phyloP scores from a whole-genome alignment of 768 basidiomycete genomes.

The Auricularia cornea region DNA sequence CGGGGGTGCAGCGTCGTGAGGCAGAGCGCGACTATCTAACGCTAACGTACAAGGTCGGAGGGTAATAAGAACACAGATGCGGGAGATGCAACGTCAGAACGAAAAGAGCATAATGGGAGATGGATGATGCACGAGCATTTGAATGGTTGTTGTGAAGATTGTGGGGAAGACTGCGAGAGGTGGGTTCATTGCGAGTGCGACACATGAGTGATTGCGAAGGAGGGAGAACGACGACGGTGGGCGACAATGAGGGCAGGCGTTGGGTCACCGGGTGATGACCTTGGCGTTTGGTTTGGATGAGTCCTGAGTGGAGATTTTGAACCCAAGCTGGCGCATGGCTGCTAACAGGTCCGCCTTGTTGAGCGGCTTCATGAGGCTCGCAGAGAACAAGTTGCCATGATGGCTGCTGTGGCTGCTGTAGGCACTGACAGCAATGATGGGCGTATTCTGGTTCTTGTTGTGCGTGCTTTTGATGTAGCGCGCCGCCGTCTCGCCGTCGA shows the following conservation, averaged over 20 bases:
- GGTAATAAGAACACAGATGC: neutral
- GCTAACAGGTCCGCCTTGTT: slow-evolving; percentile 78
- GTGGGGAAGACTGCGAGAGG: neutral
- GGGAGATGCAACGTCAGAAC: neutral
- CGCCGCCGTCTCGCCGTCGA: slow-evolving; percentile 94
- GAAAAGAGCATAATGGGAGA: neutral
- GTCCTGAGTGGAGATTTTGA: slow-evolving; percentile 63
- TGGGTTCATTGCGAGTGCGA: neutral
- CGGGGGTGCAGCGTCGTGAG: neutral
- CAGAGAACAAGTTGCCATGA: slow-evolving; percentile 64
- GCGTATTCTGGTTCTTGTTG: slow-evolving; percentile 88
- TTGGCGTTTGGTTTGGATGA: neutral
- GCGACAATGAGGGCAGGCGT: slow-evolving; percentile 32
- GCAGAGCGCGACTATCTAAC: neutral
- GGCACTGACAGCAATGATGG: slow-evolving; percentile 87
- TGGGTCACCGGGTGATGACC: neutral
- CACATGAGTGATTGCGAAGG: neutral
- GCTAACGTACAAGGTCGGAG: neutral
- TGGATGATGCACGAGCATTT: neutral
- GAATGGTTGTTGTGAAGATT: neutral
- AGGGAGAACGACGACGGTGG: neutral
- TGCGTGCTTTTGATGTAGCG: slow-evolving; percentile 96
- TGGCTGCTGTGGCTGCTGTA: slow-evolving; percentile 65
- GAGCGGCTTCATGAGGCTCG: slow-evolving; percentile 80
- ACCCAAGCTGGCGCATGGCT: slow-evolving; percentile 78